Percentiles rank a stretch among this genome's conserved stretches.
These are phyloP conservation scores for Saccharomyces hybrid DNA, from an alignment of 1,139 yeast species.

Conservation along the genomic window DNA sequence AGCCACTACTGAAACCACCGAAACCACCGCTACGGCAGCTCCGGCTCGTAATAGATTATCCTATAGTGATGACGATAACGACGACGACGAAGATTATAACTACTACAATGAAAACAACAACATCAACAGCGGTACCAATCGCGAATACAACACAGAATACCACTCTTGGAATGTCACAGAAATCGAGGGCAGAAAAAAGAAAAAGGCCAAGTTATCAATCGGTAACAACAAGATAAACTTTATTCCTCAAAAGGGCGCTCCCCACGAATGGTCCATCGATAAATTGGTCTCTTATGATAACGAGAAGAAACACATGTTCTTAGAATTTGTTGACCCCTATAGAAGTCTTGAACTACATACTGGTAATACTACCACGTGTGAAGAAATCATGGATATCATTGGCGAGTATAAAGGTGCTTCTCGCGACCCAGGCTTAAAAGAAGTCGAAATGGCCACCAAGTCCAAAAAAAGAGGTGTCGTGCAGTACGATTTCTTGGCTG, in stretches of 20 bases:
- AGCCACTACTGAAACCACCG: conserved; percentile 5
- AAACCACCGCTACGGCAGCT: conserved; percentile 3
- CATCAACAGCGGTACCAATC: conserved; percentile 1
- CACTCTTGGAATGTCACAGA: conserved; percentile 84
- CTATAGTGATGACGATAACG: conserved; percentile 7
- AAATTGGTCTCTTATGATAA: conserved; percentile 67
- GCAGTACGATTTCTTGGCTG: conserved; percentile 79
- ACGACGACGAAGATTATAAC: conserved; percentile 18
- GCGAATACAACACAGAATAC: conserved; percentile 9
- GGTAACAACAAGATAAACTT: conserved; percentile 51
- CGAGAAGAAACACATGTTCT: conserved; percentile 89
- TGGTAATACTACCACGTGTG: conserved; percentile 80
- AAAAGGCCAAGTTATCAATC: conserved; percentile 56
- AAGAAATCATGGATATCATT: conserved; percentile 67
- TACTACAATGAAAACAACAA: conserved; percentile 19
- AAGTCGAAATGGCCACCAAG: conserved; percentile 71
- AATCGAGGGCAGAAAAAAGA: conserved; percentile 82
- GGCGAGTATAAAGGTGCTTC: conserved; percentile 87
- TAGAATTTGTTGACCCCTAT: conserved; percentile 76
- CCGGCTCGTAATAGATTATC: conserved; percentile 7
- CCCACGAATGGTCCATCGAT: conserved; percentile 67
- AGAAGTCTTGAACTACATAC: conserved; percentile 83
- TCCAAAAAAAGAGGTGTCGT: conserved; percentile 67
- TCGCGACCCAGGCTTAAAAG: conserved; percentile 67
- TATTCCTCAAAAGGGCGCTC: conserved; percentile 44